Conservation (phyloP, 495 filamentous ascomycete species). For the Stereocaulon alpinum region DNA sequence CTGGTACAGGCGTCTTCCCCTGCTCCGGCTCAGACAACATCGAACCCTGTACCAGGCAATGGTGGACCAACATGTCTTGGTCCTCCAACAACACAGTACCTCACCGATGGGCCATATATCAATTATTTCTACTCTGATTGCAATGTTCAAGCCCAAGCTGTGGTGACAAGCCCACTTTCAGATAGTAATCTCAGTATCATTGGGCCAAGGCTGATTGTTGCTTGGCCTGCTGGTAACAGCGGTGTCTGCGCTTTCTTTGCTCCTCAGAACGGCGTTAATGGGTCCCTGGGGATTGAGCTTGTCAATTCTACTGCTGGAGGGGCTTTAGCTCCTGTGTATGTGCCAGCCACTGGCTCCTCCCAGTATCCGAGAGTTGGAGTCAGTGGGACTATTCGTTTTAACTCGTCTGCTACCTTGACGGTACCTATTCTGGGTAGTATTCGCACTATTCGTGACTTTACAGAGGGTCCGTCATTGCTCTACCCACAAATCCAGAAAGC, state of each 20-base stretch:
- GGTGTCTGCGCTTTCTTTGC: constrained; percentile 44
- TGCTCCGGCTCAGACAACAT: background rate
- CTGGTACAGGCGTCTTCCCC: background rate
- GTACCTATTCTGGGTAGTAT: constrained; percentile 2
- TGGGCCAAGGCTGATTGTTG: constrained; percentile 31
- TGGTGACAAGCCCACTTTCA: background rate
- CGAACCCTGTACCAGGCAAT: background rate
- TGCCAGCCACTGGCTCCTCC: background rate
- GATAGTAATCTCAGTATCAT: background rate
- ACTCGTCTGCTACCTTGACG: background rate
- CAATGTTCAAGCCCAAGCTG: background rate
- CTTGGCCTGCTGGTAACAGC: constrained; percentile 58
- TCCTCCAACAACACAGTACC: background rate
- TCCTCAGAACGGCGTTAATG: background rate
- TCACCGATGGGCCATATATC: background rate
- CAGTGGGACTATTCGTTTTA: background rate
- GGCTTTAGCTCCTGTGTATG: background rate
- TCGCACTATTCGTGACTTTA: background rate
- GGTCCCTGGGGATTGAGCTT: background rate
- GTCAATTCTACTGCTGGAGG: background rate
- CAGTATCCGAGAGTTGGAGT: background rate
- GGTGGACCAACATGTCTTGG: background rate
- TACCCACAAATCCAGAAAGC: background rate
- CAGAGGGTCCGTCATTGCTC: background rate
- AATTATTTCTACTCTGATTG: constrained; percentile 1